A percentile compares a stretch with the other conserved stretches of the same genome.
phyloP scores from a whole-genome alignment of 2,329 filamentous ascomycete genomes.

The Pseudogymnoascus sp. region DNA sequence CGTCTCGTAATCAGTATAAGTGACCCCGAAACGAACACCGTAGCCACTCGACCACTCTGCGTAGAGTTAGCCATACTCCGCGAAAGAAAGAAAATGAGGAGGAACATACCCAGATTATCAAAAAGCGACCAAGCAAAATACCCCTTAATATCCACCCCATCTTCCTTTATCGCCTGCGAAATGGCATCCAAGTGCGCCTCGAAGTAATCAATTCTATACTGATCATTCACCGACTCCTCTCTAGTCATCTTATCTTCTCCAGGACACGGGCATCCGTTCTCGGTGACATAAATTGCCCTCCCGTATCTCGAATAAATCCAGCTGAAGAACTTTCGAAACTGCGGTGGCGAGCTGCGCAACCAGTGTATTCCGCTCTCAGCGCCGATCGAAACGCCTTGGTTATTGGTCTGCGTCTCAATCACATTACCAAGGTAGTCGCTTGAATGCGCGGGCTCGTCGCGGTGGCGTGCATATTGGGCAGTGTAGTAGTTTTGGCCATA shows the following conservation, averaged over 20 bases:
- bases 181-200: conserved; percentile 32
- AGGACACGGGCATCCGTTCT: conserved; percentile 30
- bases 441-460: conserved; percentile 16
- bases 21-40: conserved; percentile 23
- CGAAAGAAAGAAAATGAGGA: neutral
- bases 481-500: conserved; percentile 27
- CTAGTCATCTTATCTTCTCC: conserved; percentile 28
- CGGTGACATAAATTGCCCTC: conserved; percentile 22
- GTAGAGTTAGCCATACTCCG: conserved; percentile 4
- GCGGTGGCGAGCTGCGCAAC: conserved; percentile 16
- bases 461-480: conserved; percentile 22
- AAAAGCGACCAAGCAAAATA: conserved; percentile 30
- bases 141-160: conserved; percentile 21
- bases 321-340: conserved; percentile 23
- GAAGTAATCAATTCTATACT: conserved; percentile 32
- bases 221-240: conserved; percentile 31
- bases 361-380: conserved; percentile 17
- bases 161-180: conserved; percentile 22
- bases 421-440: conserved; percentile 22
- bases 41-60: conserved; percentile 26
- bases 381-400: conserved; percentile 19
- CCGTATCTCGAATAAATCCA: conserved; percentile 21
- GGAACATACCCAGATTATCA: conserved; percentile 28
- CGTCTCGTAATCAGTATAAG: conserved; percentile 24
- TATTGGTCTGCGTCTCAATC: conserved; percentile 19